Evolutionary conservation across 1,284 basidiomycete species (phyloP).

Genomic region (Cutaneotrichosporon mucoides): DNA sequence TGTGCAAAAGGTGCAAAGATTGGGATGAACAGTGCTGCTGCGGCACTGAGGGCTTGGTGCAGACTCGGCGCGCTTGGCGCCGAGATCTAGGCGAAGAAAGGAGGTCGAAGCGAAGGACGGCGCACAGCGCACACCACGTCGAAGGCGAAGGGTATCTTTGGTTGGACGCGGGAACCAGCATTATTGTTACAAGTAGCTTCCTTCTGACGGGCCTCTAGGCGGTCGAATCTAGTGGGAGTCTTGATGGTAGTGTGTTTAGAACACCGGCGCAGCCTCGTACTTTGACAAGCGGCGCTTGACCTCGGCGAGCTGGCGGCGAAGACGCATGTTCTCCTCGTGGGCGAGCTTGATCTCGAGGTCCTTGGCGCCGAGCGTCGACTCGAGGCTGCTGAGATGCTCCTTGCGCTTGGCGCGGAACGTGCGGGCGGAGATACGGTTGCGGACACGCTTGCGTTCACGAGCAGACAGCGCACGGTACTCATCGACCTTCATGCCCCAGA

Average conservation of each 20-base stretch:
- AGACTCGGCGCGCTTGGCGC: too few relatives aligned
- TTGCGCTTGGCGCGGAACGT: conserved; percentile 49
- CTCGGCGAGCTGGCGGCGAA: conserved; percentile 38
- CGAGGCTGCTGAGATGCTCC: conserved; percentile 44
- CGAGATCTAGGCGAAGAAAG: too few relatives aligned
- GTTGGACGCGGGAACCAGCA: too few relatives aligned
- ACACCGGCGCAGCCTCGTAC: conserved; percentile 21
- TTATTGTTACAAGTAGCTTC: too few relatives aligned
- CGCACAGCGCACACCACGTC: too few relatives aligned
- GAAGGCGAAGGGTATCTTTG: too few relatives aligned
- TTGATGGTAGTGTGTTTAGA: background rate
- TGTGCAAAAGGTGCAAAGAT: too few relatives aligned
- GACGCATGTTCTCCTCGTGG: conserved; percentile 38
- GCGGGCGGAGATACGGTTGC: conserved; percentile 48
- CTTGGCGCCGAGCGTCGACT: conserved; percentile 38
- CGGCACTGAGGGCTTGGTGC: too few relatives aligned
- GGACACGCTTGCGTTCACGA: conserved; percentile 46
- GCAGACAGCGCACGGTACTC: conserved; percentile 45
- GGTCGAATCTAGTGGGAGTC: background rate
- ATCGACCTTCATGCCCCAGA: conserved; percentile 50
- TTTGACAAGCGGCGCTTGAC: conserved; percentile 33
- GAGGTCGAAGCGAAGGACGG: too few relatives aligned
- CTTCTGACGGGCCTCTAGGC: too few relatives aligned
- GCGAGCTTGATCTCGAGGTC: conserved; percentile 42
- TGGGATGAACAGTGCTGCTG: too few relatives aligned